Evolutionary conservation across 169 alveolate genomes (phyloP).

Genomic region (Cryptosporidium tyzzeri): DNA sequence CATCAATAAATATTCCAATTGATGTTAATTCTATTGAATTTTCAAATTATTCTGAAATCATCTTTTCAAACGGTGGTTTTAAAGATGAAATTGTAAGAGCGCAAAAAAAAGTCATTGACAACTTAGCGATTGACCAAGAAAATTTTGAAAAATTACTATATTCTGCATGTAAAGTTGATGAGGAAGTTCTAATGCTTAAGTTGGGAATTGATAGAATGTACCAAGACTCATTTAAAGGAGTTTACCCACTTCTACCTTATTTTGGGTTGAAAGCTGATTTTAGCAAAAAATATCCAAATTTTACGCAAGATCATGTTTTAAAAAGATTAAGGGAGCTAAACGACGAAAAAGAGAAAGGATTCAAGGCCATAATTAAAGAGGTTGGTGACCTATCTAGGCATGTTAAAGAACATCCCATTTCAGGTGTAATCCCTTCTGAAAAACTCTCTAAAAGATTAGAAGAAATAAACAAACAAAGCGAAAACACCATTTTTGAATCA

Average conservation of each 20-base stretch:
- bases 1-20: slow-evolving; percentile 8
- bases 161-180: slow-evolving; percentile 31
- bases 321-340: slow-evolving; percentile 6
- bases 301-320: slow-evolving; percentile 14
- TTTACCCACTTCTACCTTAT: slow-evolving; percentile 50
- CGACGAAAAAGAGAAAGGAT: slow-evolving; percentile 30
- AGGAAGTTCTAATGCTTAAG: slow-evolving; percentile 18
- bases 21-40: neutral
- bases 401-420: slow-evolving; percentile 6
- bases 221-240: slow-evolving; percentile 41
- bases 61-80: slow-evolving; percentile 38
- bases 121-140: slow-evolving; percentile 6
- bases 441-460: slow-evolving; percentile 35
- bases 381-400: slow-evolving; percentile 14
- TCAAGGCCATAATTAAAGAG: slow-evolving; percentile 16
- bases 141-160: slow-evolving; percentile 5
- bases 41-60: neutral
- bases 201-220: slow-evolving; percentile 53
- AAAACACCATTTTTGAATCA: slow-evolving; percentile 16
- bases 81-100: slow-evolving; percentile 18
- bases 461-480: slow-evolving; percentile 48
- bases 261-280: slow-evolving; percentile 1
- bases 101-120: slow-evolving; percentile 10
- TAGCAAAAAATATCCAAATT: slow-evolving; percentile 19
- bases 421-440: slow-evolving; percentile 46